These are phyloP conservation scores for Daldinia childiae DNA, from an alignment of 495 filamentous ascomycete species.

Conservation along the genomic window DNA sequence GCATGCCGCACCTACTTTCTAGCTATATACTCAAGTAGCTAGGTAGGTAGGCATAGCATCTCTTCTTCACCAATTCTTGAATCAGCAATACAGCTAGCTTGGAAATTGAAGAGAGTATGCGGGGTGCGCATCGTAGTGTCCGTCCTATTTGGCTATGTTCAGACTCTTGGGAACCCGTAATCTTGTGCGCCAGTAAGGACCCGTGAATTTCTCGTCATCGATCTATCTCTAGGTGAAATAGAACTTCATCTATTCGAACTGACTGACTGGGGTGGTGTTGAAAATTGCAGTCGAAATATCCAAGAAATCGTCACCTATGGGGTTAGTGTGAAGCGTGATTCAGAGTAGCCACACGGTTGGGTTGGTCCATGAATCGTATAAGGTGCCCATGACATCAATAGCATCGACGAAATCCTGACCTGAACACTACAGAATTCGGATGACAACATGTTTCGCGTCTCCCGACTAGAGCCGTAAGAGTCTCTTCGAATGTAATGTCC, in stretches of 20 bases:
- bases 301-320: conserved; percentile 17
- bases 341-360: conserved; percentile 5
- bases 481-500: not conserved
- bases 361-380: conserved; percentile 24
- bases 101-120: not conserved
- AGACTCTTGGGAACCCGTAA: not conserved
- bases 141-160: not conserved
- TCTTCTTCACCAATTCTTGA: conserved; percentile 7
- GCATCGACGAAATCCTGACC: not conserved
- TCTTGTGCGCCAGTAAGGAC: not conserved
- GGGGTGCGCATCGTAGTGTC: not conserved
- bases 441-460: not conserved
- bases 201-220: conserved; percentile 1
- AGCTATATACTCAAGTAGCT: conserved; percentile 3
- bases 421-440: not conserved
- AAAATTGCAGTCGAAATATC: not conserved
- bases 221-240: not conserved
- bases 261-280: not conserved
- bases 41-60: not conserved
- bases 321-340: conserved; percentile 22
- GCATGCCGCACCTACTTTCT: not conserved
- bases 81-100: conserved; percentile 5
- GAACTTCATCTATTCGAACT: not conserved
- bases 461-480: not conserved
- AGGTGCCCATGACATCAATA: conserved; percentile 26